A percentile compares a stretch with the other conserved stretches of the same genome.
Conservation (phyloP, 2,329 filamentous ascomycete genomes). For the Trichoderma sp. region DNA sequence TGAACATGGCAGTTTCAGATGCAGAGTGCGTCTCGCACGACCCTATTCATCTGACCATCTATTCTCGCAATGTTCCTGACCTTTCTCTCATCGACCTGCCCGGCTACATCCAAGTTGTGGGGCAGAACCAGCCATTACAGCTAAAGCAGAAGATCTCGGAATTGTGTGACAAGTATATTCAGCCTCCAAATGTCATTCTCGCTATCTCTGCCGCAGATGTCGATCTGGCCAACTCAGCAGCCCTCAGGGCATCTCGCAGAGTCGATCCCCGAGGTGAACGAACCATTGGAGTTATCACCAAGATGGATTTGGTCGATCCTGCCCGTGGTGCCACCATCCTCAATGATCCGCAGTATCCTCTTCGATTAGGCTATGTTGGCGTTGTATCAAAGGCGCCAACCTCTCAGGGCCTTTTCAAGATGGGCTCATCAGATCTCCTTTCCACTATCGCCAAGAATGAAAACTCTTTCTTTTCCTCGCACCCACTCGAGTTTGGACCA, state of each 20-base stretch:
- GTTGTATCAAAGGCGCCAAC: constrained; percentile 83
- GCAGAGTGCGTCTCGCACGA: constrained; percentile 93
- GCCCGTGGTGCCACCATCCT: constrained; percentile 76
- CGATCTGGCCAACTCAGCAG: constrained; percentile 94
- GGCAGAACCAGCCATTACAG: constrained; percentile 84
- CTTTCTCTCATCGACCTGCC: constrained; percentile 94
- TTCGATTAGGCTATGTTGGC: constrained; percentile 94
- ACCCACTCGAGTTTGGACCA: constrained; percentile 77
- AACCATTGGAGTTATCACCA: constrained; percentile 98
- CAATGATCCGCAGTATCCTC: constrained; percentile 86
- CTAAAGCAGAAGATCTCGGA: constrained; percentile 95
- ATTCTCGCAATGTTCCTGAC: constrained; percentile 93
- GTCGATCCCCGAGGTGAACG: constrained; percentile 93
- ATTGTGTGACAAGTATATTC: constrained; percentile 97
- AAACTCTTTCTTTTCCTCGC: constrained; percentile 78
- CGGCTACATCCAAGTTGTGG: constrained; percentile 95
- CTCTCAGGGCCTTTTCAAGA: constrained; percentile 75
- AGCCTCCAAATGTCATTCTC: constrained; percentile 91
- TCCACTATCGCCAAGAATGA: constrained; percentile 86
- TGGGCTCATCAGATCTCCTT: constrained; percentile 77
- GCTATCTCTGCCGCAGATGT: constrained; percentile 98
- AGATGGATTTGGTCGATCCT: constrained; percentile 96
- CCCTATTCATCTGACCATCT: constrained; percentile 92
- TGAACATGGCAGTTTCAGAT: constrained; percentile 90
- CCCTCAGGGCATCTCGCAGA: constrained; percentile 81